phyloP scores from a whole-genome alignment of 495 filamentous ascomycete genomes.

The Xylaria venustula region DNA sequence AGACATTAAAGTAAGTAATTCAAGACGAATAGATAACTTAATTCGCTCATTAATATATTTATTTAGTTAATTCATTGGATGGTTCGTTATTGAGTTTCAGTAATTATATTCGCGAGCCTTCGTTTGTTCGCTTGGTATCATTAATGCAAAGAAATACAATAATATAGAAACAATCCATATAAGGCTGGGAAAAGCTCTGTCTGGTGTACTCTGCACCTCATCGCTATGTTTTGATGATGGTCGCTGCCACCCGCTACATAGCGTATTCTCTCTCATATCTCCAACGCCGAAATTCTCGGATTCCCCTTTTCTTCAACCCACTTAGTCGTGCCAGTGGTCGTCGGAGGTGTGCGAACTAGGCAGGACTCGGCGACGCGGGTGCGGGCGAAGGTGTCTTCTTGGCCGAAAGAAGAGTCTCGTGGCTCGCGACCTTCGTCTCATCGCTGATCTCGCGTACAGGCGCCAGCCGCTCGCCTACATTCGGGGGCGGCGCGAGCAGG shows the following conservation, averaged over 20 bases:
- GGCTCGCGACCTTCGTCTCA: constrained; percentile 24
- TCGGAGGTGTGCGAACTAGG: neutral
- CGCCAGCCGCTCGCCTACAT: constrained; percentile 4
- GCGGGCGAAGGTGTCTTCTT: constrained; percentile 17
- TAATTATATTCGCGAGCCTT: too few relatives aligned
- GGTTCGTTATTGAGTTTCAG: too few relatives aligned
- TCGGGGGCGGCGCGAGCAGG: constrained; percentile 17
- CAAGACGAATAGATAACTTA: too few relatives aligned
- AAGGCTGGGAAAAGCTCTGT: too few relatives aligned
- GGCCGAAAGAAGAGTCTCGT: constrained; percentile 3
- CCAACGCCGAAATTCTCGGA: neutral
- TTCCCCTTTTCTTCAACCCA: neutral
- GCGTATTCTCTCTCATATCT: neutral
- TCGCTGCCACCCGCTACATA: too few relatives aligned
- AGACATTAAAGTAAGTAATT: too few relatives aligned
- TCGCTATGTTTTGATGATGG: too few relatives aligned
- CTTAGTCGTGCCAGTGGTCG: neutral
- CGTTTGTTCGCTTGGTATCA: neutral
- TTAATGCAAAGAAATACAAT: neutral
- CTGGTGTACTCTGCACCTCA: too few relatives aligned
- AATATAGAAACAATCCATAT: too few relatives aligned
- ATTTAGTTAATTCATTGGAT: too few relatives aligned
- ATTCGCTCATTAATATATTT: too few relatives aligned
- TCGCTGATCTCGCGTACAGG: constrained; percentile 22
- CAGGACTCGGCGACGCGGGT: constrained; percentile 14